Conservation (phyloP, 129 eudicot genomes). For the Daucus carota region DNA sequence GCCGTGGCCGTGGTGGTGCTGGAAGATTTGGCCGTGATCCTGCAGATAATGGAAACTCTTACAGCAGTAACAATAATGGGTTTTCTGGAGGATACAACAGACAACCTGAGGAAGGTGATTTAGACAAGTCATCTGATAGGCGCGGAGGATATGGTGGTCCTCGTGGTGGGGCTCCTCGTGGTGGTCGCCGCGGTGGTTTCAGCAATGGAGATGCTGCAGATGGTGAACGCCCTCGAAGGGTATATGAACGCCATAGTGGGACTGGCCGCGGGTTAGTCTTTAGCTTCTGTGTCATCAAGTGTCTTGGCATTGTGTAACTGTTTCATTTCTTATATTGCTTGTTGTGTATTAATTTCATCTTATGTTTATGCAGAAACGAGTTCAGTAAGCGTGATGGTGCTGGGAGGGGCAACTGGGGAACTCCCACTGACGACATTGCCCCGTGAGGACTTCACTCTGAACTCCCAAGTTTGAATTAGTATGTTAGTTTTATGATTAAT, state of each 20-base stretch:
- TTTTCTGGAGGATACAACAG: constrained; percentile 41
- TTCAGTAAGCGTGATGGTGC: constrained; percentile 67
- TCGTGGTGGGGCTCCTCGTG: constrained; percentile 44
- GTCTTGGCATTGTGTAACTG: background rate
- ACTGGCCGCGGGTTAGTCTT: constrained; percentile 75
- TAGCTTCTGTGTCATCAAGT: background rate
- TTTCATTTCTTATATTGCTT: background rate
- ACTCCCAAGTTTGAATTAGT: background rate
- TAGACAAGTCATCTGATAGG: constrained; percentile 40
- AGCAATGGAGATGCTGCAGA: constrained; percentile 55
- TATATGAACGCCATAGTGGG: constrained; percentile 74
- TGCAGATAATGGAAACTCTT: constrained; percentile 33
- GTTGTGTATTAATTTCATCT: background rate
- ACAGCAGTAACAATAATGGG: constrained; percentile 31
- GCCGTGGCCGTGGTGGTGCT: constrained; percentile 57
- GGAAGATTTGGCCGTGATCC: constrained; percentile 42
- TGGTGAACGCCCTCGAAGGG: constrained; percentile 76
- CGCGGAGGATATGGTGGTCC: constrained; percentile 40
- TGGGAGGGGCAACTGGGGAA: constrained; percentile 94
- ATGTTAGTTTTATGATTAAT: background rate
- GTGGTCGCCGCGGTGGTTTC: constrained; percentile 74
- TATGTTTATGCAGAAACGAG: constrained; percentile 38
- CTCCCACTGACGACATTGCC: constrained; percentile 53
- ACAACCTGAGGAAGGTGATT: constrained; percentile 46
- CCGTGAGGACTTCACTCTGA: constrained; percentile 29